phyloP scores from a whole-genome alignment of 192 early-diverging fungal species.

The Powellomyces hirtus region DNA sequence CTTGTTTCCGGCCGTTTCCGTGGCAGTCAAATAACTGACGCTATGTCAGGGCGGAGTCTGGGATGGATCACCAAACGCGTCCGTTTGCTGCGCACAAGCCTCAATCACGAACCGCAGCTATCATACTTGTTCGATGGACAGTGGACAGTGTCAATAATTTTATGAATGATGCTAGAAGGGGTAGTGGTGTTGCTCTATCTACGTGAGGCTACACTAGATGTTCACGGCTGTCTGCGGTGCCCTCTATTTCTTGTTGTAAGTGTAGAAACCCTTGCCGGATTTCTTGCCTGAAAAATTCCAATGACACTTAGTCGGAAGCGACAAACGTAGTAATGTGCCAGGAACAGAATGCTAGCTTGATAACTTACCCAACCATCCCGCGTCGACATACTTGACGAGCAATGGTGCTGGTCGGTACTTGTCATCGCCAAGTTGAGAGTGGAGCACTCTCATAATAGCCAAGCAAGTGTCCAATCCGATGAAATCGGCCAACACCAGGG shows the following conservation, averaged over 20 bases:
- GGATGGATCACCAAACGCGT: no score
- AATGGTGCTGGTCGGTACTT: slow-evolving; percentile 94
- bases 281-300: slow-evolving; percentile 68
- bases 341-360: not conserved
- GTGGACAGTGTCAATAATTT: no score
- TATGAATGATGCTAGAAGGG: no score
- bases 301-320: not conserved
- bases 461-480: slow-evolving; percentile 98
- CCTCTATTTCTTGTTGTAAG: slow-evolving; percentile 68
- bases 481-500: slow-evolving; percentile 93
- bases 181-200: no score
- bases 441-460: slow-evolving; percentile 94
- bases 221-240: no score
- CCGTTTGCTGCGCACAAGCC: no score
- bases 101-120: no score
- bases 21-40: no score
- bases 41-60: no score
- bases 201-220: no score
- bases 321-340: not conserved
- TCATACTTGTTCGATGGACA: no score
- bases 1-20: no score
- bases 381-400: slow-evolving; percentile 92
- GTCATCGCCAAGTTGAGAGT: slow-evolving; percentile 85
- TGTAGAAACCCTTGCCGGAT: slow-evolving; percentile 84
- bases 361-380: slow-evolving; percentile 78